phyloP scores from a whole-genome alignment of 1,284 basidiomycete species.

The Ceratobasidium sp. region DNA sequence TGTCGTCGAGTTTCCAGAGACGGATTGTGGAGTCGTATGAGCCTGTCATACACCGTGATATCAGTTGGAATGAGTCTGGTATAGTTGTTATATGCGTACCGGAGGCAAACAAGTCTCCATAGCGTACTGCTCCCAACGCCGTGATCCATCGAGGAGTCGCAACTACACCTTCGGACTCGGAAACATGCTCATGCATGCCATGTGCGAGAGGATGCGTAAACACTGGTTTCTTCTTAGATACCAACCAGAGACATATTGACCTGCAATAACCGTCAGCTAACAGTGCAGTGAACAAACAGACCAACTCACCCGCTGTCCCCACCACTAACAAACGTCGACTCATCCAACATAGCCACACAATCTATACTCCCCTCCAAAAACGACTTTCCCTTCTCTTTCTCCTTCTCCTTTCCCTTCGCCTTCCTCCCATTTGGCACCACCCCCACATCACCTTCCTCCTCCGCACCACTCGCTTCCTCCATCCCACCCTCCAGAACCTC shows the following conservation, averaged over 20 bases:
- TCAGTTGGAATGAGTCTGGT: conserved; percentile 27
- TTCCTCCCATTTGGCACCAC: conserved; percentile 58
- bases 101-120: conserved; percentile 92
- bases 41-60: conserved; percentile 65
- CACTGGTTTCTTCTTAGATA: conserved; percentile 96
- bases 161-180: conserved; percentile 79
- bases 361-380: conserved; percentile 94
- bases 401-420: conserved; percentile 58
- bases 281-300: conserved; percentile 45
- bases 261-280: conserved; percentile 60
- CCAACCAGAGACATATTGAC: conserved; percentile 91
- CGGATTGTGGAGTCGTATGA: conserved; percentile 93
- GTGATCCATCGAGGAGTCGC: conserved; percentile 93
- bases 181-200: conserved; percentile 80
- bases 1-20: conserved; percentile 88
- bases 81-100: conserved; percentile 65
- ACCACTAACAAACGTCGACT: conserved; percentile 91
- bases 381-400: conserved; percentile 59
- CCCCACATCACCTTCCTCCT: conserved; percentile 59
- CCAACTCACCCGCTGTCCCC: conserved; percentile 91
- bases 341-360: conserved; percentile 94
- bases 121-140: conserved; percentile 82
- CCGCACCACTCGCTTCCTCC: conserved; percentile 69
- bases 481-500: conserved; percentile 87
- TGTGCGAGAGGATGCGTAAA: conserved; percentile 89